These are phyloP conservation scores for Scenedesmus sp. DNA, from an alignment of 163 green algal genomes.

Conservation along the genomic window DNA sequence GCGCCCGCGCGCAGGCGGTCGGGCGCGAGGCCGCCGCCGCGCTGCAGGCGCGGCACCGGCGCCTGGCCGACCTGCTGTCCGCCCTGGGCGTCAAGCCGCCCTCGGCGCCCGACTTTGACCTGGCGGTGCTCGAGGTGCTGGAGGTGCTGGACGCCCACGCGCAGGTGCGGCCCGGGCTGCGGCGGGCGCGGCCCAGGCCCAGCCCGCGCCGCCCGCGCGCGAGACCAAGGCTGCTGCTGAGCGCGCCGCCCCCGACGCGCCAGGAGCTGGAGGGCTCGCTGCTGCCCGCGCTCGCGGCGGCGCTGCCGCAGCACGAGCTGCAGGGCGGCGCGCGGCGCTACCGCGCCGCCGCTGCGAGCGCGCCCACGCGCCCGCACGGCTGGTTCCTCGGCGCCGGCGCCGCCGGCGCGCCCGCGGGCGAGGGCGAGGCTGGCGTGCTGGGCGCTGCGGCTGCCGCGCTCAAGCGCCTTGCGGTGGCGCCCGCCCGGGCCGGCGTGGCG, in stretches of 20 bases:
- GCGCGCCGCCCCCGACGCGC: background rate
- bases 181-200: too few species aligned
- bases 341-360: constrained; percentile 16
- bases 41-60: background rate
- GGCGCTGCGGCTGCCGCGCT: too few species aligned
- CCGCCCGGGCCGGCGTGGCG: constrained; percentile 6
- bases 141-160: constrained; percentile 8
- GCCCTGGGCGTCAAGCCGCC: background rate
- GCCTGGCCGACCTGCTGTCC: background rate
- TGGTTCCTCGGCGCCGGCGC: constrained; percentile 20
- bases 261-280: constrained; percentile 20
- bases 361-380: constrained; percentile 27
- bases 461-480: too few species aligned
- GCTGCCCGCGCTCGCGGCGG: constrained; percentile 9
- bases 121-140: constrained; percentile 32
- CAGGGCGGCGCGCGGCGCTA: constrained; percentile 3
- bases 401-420: background rate
- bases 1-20: too few species aligned
- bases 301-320: background rate
- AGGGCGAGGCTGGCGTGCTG: background rate
- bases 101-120: constrained; percentile 16
- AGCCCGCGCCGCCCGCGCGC: too few species aligned
- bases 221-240: background rate
- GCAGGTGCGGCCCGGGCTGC: too few species aligned
- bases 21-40: background rate